Evolutionary conservation across 1,139 yeast genomes (phyloP), one percentile per base, ranked within the genome.

Genomic region (Hyphopichia buzzinii): DNA sequence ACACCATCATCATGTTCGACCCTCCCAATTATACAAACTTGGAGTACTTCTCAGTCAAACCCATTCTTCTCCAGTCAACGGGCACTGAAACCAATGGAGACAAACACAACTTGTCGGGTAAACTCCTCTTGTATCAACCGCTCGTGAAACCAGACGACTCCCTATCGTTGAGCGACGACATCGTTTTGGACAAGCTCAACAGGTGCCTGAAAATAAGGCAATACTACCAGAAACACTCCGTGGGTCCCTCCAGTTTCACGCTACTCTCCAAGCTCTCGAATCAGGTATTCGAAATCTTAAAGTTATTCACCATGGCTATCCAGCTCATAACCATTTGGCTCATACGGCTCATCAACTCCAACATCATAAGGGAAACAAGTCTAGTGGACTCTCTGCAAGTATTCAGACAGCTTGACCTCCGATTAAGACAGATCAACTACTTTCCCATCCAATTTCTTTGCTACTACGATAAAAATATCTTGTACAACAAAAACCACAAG

Each of bases 371-470:
- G 4, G 14, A 36, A 8, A 22, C 28, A 8, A 55, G 52, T 25
- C 47, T 67, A 3, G 62, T 61, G 3, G 74, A 67, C 25, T 39
- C 72, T 0, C 82, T 89, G 7, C 83, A 84, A 4, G 73, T 83
- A 0, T 80, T 87, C 4, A 81, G 84, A 47, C 97, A 90, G 55
- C 62, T 88, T 1, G 95, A 89, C 51, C 62, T 88, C 30, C 66
- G 97, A 33, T 61, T 87, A 14, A 83, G 81, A 44, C 97, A 90
- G 53, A 57, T 88, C 24, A 78, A 87, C 46, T 83, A 79, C 49
- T 79, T 90, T 52, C 97, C 97, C 0, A 70, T 79, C 1, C 97
- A 90, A 52, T 88, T 86, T 49, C 55, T 81, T 38, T 77, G 82
- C 42, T 71, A 68, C 42, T 65, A 66, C 40, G 67, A 69, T 41